These are phyloP conservation scores for Lepidium sativum DNA, from an alignment of 345 rosid genomes.

Conservation along the genomic window DNA sequence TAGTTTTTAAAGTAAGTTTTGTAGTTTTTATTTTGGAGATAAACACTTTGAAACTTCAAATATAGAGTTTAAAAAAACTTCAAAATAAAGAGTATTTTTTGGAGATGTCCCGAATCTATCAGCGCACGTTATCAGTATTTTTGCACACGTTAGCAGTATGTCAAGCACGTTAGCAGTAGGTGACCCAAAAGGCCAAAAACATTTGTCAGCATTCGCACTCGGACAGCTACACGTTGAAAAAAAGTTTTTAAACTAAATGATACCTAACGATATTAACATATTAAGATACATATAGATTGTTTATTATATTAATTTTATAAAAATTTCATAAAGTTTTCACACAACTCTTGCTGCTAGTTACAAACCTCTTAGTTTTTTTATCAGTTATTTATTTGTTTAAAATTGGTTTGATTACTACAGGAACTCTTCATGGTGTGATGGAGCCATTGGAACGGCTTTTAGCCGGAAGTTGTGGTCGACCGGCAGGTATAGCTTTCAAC, in stretches of 20 bases:
- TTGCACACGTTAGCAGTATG: background rate
- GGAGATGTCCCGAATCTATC: too few relatives aligned
- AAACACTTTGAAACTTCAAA: too few relatives aligned
- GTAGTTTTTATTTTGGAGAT: too few relatives aligned
- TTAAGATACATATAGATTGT: background rate
- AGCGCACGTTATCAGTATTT: too few relatives aligned
- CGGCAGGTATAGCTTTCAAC: slow-evolving; percentile 34
- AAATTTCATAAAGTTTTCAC: too few relatives aligned
- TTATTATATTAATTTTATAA: too few relatives aligned
- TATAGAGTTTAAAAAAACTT: too few relatives aligned
- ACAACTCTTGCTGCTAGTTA: too few relatives aligned
- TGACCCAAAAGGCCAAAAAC: background rate
- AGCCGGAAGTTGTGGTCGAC: slow-evolving; percentile 33
- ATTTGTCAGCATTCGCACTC: background rate
- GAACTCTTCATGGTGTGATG: slow-evolving; percentile 28
- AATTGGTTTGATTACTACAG: background rate
- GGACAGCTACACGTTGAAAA: background rate
- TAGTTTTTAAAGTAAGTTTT: too few relatives aligned
- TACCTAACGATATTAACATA: background rate
- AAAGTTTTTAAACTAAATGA: background rate
- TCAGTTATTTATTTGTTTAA: background rate
- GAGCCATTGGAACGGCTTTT: slow-evolving; percentile 23
- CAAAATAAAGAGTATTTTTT: too few relatives aligned
- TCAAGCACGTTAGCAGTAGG: background rate
- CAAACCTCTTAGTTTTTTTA: background rate